Evolutionary conservation across 495 filamentous ascomycete species (phyloP).

Genomic region (Podospora bellae-mahoneyi): DNA sequence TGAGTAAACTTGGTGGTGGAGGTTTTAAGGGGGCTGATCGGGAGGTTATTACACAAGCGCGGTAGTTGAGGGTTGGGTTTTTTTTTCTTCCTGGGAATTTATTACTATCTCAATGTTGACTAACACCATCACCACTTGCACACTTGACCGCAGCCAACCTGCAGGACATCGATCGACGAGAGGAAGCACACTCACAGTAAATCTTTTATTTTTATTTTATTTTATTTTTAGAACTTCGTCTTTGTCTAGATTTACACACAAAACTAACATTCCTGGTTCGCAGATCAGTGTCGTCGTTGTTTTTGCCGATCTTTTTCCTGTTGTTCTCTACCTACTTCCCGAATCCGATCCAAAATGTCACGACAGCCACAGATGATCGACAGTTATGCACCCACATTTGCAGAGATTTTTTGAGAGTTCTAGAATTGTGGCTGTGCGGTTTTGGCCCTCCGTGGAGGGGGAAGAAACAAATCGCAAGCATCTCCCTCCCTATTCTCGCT

Average conservation of each 20-base stretch:
- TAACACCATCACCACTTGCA: not conserved
- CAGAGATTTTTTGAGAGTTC: not conserved
- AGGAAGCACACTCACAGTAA: not conserved
- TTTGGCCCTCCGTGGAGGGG: not conserved
- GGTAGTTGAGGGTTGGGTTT: not conserved
- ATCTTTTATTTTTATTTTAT: not conserved
- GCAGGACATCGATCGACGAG: not conserved
- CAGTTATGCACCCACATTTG: too few relatives aligned
- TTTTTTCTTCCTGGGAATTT: not conserved
- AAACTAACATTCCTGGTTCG: not conserved
- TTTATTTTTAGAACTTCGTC: not conserved
- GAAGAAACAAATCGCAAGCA: not conserved
- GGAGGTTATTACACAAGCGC: not conserved
- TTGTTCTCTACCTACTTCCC: not conserved
- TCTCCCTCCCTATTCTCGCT: not conserved
- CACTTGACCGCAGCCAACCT: not conserved
- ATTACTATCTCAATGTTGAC: not conserved
- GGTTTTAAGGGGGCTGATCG: too few relatives aligned
- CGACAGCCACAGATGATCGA: not conserved
- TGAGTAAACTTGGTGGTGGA: not conserved
- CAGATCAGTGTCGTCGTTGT: not conserved
- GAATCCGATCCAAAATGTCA: not conserved
- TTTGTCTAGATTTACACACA: not conserved
- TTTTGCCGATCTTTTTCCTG: not conserved
- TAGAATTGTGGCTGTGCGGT: not conserved